Base-by-base conservation (phyloP, 768 basidiomycete genomes). In the Mycena sanguinolenta region DNA sequence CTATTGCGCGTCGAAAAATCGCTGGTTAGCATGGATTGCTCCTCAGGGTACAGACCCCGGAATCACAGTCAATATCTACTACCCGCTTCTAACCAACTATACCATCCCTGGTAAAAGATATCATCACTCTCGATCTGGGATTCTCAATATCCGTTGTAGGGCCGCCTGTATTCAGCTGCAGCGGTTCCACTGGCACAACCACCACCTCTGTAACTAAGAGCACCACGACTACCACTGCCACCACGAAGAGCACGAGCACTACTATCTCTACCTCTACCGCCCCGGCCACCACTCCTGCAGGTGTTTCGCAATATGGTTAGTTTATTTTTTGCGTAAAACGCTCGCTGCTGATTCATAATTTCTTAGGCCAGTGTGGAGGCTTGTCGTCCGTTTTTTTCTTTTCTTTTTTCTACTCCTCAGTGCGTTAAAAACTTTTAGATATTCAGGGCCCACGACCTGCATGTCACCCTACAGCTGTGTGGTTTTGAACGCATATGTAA, bases 51-150 rank as follows among this genome's bases (percentile, higher is more conserved):
- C 80, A 38, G 84, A 86, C 75, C 86, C 86, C 27, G 86, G 85
- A 23, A 84, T 88, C 72, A 82, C 78, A 9, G 75, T 83, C 73
- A 84, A 86, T 77, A 82, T 86, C 69, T 87, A 86, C 63, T 67
- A 63, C 75, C 76, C 74, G 36, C 69, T 75, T 19, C 75, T 84
- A n/a, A 75, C 77, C 16, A 77, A 76, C 57, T 85, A 86, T 77
- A 82, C 80, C 6, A 78, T 85, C 54, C 84, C 84, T 67, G 83
- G 82, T 82, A 57, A n/a, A 75, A n/a, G 7, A 14, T 14, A 27
- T 28, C 5, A 63, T n/a, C n/a, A n/a, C n/a, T 10, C 23, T 25
- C 7, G 16, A 44, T 23, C 21, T 25, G 28, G 1, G 25, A 5
- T 12, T 32, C 17, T n/a, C 14, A 44, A 38, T 21, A 39, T 36